These are phyloP conservation scores for Eremochloa ophiuroides DNA, from an alignment of 176 grass and related monocot species.

Conservation along the genomic window DNA sequence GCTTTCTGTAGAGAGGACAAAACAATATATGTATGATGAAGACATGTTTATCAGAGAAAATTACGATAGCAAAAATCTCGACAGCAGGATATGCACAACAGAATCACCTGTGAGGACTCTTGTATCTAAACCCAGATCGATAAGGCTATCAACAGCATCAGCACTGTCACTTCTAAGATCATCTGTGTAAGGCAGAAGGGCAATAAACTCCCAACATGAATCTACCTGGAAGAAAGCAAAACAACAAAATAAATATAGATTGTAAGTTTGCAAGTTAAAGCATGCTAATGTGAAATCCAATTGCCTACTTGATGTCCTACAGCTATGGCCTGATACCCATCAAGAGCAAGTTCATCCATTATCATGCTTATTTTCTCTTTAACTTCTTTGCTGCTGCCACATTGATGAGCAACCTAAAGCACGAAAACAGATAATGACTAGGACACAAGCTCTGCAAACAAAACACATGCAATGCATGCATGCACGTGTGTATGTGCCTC, in stretches of 20 bases:
- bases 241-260: conserved; percentile 3
- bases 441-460: background rate
- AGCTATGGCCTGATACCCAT: conserved; percentile 53
- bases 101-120: conserved; percentile 39
- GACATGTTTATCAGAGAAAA: background rate
- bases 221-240: conserved; percentile 22
- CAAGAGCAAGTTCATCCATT: conserved; percentile 40
- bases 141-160: conserved; percentile 29
- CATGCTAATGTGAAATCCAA: background rate
- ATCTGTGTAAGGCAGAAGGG: conserved; percentile 49
- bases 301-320: conserved; percentile 41
- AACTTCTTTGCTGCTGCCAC: conserved; percentile 27
- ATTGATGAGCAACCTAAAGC: conserved; percentile 37
- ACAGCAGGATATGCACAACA: background rate
- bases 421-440: conserved; percentile 19
- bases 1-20: conserved; percentile 27
- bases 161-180: conserved; percentile 40
- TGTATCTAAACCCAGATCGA: conserved; percentile 34
- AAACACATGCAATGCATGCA: conserved; percentile 7
- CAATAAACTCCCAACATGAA: conserved; percentile 40
- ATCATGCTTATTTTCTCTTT: conserved; percentile 36
- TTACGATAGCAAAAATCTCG: background rate
- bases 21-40: conserved; percentile 9
- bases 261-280: background rate
- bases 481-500: background rate